Base-by-base conservation (phyloP, 768 basidiomycete species). In the Cubamyces sp. region DNA sequence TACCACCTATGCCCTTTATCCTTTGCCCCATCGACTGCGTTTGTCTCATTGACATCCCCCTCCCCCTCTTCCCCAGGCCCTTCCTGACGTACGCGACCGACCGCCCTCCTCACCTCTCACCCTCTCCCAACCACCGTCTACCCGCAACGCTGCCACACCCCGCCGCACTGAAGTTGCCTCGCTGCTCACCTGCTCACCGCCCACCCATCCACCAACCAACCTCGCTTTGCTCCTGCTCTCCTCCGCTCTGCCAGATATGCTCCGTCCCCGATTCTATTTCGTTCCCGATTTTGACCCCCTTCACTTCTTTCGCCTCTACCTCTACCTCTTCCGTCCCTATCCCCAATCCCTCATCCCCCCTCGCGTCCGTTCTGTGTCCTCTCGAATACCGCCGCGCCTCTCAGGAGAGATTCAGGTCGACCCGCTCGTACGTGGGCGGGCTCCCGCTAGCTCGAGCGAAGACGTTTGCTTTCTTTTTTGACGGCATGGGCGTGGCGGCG, bases 401-500 rank as follows among this genome's bases (percentile, higher is more conserved):
- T 43, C 42, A 11, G 42, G 9, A 43, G 18, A 21, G 42, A 43
- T 16, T 8, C 41, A 19, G 26, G 42, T 57, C 56, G 40, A 42
- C 40, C 57, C 47, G 57, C 57, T 58, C 57, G 57, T 58, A 50
- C 57, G 48, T 34, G 57, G 54, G 18, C 54, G 54, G 43, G 54
- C n/a, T 30, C 43, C 54, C 54, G 54, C 39, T 49, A 23, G 15
- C 56, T 57, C 56, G 46, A 57, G 56, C 56, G 56, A 57, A 56
- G 56, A 48, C 30, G 30, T 43, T 26, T n/a, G 28, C n/a, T 30
- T 12, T 30, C 19, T 18, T n/a, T 19, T 23, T 19, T 15, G 3
- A 45, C 30, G 25, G 48, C 25, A n/a, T 12, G n/a, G 39, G 28
- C 28, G 14, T 19, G 54, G 37, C 19, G 11, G 30, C 9, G 43